Conservation (phyloP, 371 early-diverging fungal species). For the Paraphysoderma sedebokerense region DNA sequence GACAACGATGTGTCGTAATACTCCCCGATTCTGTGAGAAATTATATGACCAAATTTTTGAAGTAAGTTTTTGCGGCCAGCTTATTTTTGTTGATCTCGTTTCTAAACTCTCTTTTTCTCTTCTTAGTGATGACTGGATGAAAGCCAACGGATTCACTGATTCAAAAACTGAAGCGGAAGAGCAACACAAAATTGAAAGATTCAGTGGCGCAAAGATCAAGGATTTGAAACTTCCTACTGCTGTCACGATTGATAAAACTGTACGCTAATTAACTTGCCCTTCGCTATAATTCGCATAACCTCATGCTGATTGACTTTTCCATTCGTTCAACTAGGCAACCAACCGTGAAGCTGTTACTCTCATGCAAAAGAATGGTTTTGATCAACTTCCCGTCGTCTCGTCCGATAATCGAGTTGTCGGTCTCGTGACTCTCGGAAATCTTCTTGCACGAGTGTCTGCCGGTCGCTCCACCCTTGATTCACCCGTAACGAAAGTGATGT, state of each 20-base stretch:
- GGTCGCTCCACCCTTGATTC: conserved; percentile 44
- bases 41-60: conserved; percentile 86
- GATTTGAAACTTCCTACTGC: conserved; percentile 65
- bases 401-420: conserved; percentile 44
- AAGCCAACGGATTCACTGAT: conserved; percentile 48
- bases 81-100: not conserved
- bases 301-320: conserved; percentile 1
- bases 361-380: conserved; percentile 77
- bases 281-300: not conserved
- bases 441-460: conserved; percentile 62
- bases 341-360: conserved; percentile 63
- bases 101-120: too few species aligned
- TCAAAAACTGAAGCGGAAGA: conserved; percentile 24
- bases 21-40: conserved; percentile 93
- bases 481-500: conserved; percentile 65
- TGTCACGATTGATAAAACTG: conserved; percentile 41
- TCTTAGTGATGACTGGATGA: conserved; percentile 91
- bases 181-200: conserved; percentile 26
- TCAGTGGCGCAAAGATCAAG: conserved; percentile 58
- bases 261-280: conserved; percentile 8
- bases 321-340: conserved; percentile 24
- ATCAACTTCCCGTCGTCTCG: conserved; percentile 83
- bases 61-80: conserved; percentile 9
- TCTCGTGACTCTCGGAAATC: conserved; percentile 69
- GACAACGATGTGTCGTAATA: conserved; percentile 79